A percentile compares a stretch with the other conserved stretches of the same genome.
Conservation (phyloP, 495 filamentous ascomycete species). For the Talaromyces adpressus region DNA sequence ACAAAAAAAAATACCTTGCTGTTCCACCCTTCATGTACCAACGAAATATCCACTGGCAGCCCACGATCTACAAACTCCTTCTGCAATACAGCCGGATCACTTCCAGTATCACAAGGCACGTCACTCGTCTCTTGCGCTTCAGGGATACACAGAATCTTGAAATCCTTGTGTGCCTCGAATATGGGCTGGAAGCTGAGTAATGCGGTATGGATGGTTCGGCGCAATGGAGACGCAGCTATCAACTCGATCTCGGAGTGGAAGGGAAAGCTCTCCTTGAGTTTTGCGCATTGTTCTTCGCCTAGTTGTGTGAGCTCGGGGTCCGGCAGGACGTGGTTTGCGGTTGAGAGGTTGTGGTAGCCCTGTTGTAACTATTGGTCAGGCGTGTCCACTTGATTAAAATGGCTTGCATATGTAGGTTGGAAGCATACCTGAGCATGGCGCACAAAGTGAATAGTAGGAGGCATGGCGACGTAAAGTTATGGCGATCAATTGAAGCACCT, state of each 20-base stretch:
- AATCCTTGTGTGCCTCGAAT: conserved; percentile 35
- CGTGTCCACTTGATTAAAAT: neutral
- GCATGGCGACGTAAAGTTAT: conserved; percentile 14
- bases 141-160: conserved; percentile 61
- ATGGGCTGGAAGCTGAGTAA: conserved; percentile 60
- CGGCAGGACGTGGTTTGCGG: conserved; percentile 61
- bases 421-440: conserved; percentile 45
- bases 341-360: conserved; percentile 75
- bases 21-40: conserved; percentile 62
- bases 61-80: conserved; percentile 53
- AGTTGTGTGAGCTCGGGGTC: conserved; percentile 75
- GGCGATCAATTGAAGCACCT: neutral
- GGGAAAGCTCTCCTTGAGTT: conserved; percentile 57
- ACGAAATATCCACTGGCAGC: conserved; percentile 55
- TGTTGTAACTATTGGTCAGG: conserved; percentile 22
- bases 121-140: conserved; percentile 76
- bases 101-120: conserved; percentile 75
- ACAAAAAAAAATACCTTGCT: conserved; percentile 41
- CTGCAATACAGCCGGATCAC: conserved; percentile 40
- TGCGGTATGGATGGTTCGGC: conserved; percentile 77
- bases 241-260: conserved; percentile 56
- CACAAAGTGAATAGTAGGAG: conserved; percentile 44
- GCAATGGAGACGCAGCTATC: conserved; percentile 75
- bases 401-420: no score
- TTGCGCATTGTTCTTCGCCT: conserved; percentile 67